Base-by-base conservation (phyloP, 768 basidiomycete species). In the Termitomyces sp. region DNA sequence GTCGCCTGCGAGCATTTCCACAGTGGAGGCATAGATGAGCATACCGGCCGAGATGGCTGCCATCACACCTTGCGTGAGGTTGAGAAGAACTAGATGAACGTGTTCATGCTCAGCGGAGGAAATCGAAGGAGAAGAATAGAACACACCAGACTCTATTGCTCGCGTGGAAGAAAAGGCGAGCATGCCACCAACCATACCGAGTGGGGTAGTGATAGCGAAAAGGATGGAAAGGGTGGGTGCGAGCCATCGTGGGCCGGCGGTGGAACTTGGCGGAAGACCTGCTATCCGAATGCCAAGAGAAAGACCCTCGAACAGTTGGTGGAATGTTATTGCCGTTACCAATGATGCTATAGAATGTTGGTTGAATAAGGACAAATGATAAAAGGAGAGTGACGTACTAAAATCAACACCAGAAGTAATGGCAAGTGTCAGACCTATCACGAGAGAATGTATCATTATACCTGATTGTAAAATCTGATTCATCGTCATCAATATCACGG, bases 1-100 rank as follows among this genome's bases (percentile, higher is more conserved):
- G 67, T 93, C 90, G 2, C 82, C 90, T 0, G 88, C 90, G 50
- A 93, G 80, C 87, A 93, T 92, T 75, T 92, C 90, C 7, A 92
- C 88, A 10, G 84, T 88, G 11, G 86, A 81, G 0, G 86, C 90
- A 62, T 91, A 92, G 44, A 86, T 90, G 47, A 93, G 78, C 85
- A 92, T 84, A 3, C 90, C 89, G 0, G 89, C 87, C 0, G 87
- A 89, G 32, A 90, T 74, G n/a, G 87, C 88, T 7, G 83, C 85
- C 85, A 91, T 84, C 43, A 91, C 64, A 21, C 90, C 90, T 65
- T 88, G 84, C 1, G 77, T 75, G 15, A 87, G 74, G 37, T 74
- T 69, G 66, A 85, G 71, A n/a, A 73, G 71, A 10, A 73, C 79
- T 79, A 61, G 46, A n/a, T n/a, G 12, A 24, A 6, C 6, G 22